Percentiles rank a stretch among this genome's conserved stretches.
phyloP scores from a whole-genome alignment of 805 yeast genomes.

The Clavispora vitiphila region DNA sequence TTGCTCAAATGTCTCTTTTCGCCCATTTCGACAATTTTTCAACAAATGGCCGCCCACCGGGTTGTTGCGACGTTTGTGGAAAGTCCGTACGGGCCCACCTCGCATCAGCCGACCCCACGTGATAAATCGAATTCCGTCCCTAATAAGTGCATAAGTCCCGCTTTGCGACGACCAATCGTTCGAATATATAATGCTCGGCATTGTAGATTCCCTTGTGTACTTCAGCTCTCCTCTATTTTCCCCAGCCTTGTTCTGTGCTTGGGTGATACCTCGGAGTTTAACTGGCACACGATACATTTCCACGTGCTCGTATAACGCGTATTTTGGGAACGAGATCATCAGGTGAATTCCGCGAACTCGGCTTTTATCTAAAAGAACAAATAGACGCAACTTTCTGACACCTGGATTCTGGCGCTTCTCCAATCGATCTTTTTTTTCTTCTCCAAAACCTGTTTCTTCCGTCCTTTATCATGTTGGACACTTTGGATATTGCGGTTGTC shows the following conservation, averaged over 20 bases:
- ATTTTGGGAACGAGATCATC: not conserved
- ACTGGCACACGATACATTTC: not conserved
- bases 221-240: not conserved
- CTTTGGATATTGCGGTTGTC: constrained; percentile 66
- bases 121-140: too few relatives aligned
- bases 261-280: not conserved
- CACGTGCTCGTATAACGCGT: constrained; percentile 1
- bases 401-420: not conserved
- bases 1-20: too few relatives aligned
- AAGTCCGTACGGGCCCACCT: too few relatives aligned
- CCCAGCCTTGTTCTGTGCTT: not conserved
- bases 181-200: too few relatives aligned
- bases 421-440: not conserved
- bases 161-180: too few relatives aligned
- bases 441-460: not conserved
- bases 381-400: not conserved
- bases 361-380: not conserved
- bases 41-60: too few relatives aligned
- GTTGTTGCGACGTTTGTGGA: too few relatives aligned
- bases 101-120: too few relatives aligned
- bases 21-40: too few relatives aligned
- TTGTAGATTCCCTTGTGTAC: too few relatives aligned
- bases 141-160: too few relatives aligned
- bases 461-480: constrained; percentile 54
- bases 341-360: not conserved